Conservation (phyloP, 2,329 filamentous ascomycete species). For the Fusarium longipes region DNA sequence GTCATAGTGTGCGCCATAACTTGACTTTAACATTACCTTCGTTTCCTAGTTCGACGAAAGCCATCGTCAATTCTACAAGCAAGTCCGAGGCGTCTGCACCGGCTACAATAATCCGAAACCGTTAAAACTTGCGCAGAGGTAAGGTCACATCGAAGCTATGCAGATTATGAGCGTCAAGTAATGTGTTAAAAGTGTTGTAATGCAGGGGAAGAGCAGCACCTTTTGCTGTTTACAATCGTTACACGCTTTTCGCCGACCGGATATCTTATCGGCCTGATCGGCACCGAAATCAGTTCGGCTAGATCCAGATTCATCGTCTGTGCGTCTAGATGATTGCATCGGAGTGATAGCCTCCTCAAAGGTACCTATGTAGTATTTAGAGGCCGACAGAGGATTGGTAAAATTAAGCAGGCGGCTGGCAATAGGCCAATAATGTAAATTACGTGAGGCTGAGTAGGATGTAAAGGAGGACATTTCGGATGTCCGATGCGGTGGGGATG, state of each 20-base stretch:
- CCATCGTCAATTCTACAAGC: neutral
- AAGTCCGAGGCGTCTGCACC: neutral
- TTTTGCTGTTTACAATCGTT: slow-evolving; percentile 1
- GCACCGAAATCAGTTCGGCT: neutral
- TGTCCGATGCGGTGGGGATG: neutral
- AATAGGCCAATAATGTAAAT: neutral
- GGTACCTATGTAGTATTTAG: neutral
- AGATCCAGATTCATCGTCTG: neutral
- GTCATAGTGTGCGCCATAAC: neutral
- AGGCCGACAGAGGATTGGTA: neutral
- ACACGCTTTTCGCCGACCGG: neutral
- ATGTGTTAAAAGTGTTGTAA: neutral
- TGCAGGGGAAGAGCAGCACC: neutral
- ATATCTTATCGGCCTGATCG: neutral
- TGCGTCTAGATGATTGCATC: neutral
- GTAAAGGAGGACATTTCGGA: neutral
- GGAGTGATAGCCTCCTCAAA: neutral
- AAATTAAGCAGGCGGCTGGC: neutral
- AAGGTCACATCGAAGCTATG: neutral
- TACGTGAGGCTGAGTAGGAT: neutral
- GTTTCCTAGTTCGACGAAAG: neutral
- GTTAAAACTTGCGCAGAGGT: neutral
- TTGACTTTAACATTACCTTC: neutral
- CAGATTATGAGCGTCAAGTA: neutral
- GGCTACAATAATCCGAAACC: neutral